These are phyloP conservation scores for Yamadazyma olivae DNA, from an alignment of 805 yeast genomes.

Conservation along the genomic window DNA sequence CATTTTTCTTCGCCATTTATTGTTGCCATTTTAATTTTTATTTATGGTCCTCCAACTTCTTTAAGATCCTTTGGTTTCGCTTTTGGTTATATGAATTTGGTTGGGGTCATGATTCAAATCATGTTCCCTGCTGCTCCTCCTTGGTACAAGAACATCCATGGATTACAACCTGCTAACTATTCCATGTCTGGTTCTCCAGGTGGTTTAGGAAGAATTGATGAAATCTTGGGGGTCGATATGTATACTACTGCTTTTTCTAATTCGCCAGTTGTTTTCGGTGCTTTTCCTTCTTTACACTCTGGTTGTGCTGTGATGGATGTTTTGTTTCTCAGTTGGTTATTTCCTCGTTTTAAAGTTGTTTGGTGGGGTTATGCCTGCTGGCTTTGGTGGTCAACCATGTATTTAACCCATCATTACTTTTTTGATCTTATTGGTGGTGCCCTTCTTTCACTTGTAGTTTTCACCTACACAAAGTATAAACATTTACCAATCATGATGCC, in stretches of 20 bases:
- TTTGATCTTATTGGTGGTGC: conserved; percentile 95
- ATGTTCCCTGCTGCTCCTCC: conserved; percentile 95
- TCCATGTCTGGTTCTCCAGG: conserved; percentile 94
- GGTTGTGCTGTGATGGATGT: conserved; percentile 96
- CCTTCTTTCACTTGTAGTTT: conserved; percentile 67
- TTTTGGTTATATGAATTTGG: conserved; percentile 89
- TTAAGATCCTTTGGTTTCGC: conserved; percentile 85
- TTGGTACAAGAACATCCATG: conserved; percentile 87
- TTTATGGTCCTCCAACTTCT: conserved; percentile 90
- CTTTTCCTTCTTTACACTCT: conserved; percentile 81
- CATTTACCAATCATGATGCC: conserved; percentile 60
- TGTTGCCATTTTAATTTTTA: conserved; percentile 69
- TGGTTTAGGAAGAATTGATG: conserved; percentile 86
- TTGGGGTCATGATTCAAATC: conserved; percentile 81
- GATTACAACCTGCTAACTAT: conserved; percentile 86
- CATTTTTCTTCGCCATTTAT: conserved; percentile 92
- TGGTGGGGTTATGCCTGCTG: conserved; percentile 80
- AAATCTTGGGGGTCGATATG: conserved; percentile 71
- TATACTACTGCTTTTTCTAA: conserved; percentile 80
- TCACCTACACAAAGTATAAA: conserved; percentile 63
- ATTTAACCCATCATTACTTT: conserved; percentile 93
- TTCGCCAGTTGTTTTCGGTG: conserved; percentile 94
- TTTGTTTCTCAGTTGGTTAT: conserved; percentile 75
- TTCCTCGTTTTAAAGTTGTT: conserved; percentile 64
- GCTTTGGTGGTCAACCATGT: conserved; percentile 99